These are phyloP conservation scores for Capsella bursapastoris DNA, from an alignment of 345 rosid genomes.

Conservation along the genomic window DNA sequence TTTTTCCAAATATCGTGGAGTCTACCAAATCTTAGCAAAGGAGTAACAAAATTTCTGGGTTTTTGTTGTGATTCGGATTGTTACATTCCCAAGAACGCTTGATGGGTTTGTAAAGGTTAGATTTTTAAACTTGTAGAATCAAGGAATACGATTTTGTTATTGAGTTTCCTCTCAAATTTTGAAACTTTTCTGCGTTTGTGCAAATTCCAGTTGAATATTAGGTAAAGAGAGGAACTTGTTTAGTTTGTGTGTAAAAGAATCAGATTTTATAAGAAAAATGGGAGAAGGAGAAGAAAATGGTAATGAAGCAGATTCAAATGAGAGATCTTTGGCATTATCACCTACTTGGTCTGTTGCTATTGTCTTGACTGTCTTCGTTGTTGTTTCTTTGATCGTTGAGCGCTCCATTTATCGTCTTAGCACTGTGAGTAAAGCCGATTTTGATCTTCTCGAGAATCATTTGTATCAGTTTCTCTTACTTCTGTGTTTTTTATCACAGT, in stretches of 20 bases:
- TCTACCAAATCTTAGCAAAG: background rate
- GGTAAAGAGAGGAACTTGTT: background rate
- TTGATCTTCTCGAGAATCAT: background rate
- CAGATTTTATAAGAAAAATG: conserved; percentile 27
- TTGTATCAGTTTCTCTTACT: background rate
- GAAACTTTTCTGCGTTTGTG: background rate
- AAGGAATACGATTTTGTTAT: background rate
- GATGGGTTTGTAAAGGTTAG: conserved; percentile 15
- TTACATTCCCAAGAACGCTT: background rate
- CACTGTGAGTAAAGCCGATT: conserved; percentile 53
- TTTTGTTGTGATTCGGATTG: background rate
- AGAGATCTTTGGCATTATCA: conserved; percentile 77
- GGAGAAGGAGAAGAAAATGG: conserved; percentile 39
- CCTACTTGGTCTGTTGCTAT: conserved; percentile 99
- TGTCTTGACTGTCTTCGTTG: conserved; percentile 81
- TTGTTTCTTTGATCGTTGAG: conserved; percentile 83
- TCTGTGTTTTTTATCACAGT: conserved; percentile 55
- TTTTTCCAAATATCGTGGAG: background rate
- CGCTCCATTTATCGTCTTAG: conserved; percentile 80
- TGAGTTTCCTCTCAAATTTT: background rate
- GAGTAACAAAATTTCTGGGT: background rate
- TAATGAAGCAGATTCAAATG: conserved; percentile 42
- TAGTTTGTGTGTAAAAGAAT: background rate
- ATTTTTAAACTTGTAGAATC: background rate
- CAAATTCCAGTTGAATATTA: background rate